phyloP scores from a whole-genome alignment of 495 filamentous ascomycete genomes.

The Elaphomyces granulatus region DNA sequence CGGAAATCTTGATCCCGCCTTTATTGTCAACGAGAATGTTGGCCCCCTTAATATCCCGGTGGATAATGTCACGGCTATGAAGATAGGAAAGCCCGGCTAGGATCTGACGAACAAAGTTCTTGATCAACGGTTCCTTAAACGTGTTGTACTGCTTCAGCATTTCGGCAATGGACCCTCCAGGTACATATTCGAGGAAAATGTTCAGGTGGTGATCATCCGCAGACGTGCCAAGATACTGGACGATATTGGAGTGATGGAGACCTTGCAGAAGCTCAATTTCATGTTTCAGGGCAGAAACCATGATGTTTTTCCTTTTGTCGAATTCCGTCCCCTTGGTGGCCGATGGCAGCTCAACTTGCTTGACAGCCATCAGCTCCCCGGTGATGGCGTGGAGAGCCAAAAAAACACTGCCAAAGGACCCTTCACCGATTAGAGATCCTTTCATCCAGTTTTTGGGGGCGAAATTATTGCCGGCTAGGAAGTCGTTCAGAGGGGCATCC shows the following conservation, averaged over 20 bases:
- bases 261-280: constrained; percentile 92
- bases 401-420: constrained; percentile 94
- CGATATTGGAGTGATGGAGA: constrained; percentile 91
- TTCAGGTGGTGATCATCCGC: constrained; percentile 87
- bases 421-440: constrained; percentile 89
- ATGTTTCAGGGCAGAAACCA: constrained; percentile 92
- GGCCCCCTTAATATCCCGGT: constrained; percentile 96
- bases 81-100: constrained; percentile 89
- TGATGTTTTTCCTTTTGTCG: constrained; percentile 86
- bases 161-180: constrained; percentile 89
- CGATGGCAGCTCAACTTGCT: constrained; percentile 90
- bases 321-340: constrained; percentile 61
- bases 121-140: constrained; percentile 80
- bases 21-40: constrained; percentile 99
- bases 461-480: constrained; percentile 84
- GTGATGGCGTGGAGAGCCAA: constrained; percentile 94
- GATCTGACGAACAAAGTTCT: constrained; percentile 95
- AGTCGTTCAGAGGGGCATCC: constrained; percentile 62
- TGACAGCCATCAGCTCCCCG: constrained; percentile 94
- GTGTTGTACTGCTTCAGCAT: constrained; percentile 98
- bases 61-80: constrained; percentile 90
- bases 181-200: constrained; percentile 99
- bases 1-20: constrained; percentile 96
- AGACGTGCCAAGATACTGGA: constrained; percentile 90
- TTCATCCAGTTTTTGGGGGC: constrained; percentile 98